These are phyloP conservation scores for Verticillium zaregamsianum DNA, from an alignment of 2,329 filamentous ascomycete species.

Conservation along the genomic window DNA sequence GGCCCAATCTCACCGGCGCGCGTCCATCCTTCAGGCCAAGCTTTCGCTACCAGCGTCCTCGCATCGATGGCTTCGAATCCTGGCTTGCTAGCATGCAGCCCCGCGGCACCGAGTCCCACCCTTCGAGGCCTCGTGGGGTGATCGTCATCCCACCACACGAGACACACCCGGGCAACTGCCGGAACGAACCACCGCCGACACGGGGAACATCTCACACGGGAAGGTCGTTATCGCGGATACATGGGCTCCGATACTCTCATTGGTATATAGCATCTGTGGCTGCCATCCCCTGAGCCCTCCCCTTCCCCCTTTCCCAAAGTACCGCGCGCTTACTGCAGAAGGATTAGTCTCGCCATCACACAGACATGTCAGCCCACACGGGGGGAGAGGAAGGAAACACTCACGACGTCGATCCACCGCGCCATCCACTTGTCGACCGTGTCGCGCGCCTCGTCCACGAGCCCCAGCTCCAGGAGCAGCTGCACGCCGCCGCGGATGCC, in stretches of 20 bases:
- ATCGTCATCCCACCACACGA: neutral
- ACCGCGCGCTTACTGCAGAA: neutral
- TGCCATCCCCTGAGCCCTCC: neutral
- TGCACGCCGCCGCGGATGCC: constrained; percentile 63
- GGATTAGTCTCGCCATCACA: neutral
- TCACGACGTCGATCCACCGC: constrained; percentile 53
- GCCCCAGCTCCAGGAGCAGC: constrained; percentile 57
- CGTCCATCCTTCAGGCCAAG: neutral
- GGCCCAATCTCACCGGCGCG: too few species aligned
- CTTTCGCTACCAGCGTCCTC: neutral
- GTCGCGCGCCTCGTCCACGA: constrained; percentile 66
- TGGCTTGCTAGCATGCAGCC: neutral
- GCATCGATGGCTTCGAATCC: neutral
- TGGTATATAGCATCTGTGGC: neutral
- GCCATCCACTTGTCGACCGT: constrained; percentile 65
- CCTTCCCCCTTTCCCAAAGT: neutral
- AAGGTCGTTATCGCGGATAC: neutral
- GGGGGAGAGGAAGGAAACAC: constrained; percentile 1
- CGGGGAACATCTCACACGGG: neutral
- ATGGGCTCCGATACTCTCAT: neutral
- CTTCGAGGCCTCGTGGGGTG: neutral
- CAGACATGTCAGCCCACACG: neutral
- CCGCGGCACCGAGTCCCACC: neutral
- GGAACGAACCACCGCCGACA: neutral
- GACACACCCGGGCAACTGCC: neutral